A percentile compares a stretch with the other conserved stretches of the same genome.
These are phyloP conservation scores for Allium sativum DNA, from an alignment of 106 monocot species.

Conservation along the genomic window DNA sequence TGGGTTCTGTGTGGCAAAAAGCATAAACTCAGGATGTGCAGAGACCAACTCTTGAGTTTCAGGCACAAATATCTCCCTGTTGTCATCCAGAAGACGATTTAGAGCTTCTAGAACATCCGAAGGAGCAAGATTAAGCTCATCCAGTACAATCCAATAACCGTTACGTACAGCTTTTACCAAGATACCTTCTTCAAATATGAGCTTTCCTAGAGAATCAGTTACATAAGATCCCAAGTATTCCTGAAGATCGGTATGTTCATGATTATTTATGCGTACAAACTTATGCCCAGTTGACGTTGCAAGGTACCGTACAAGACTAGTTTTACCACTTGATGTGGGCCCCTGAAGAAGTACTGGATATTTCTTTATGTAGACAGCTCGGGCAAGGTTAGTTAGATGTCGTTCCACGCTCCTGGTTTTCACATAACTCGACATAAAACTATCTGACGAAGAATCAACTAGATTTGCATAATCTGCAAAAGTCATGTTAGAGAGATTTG, in stretches of 20 bases:
- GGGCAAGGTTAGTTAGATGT: conserved; percentile 75
- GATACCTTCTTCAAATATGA: conserved; percentile 90
- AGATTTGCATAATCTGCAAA: conserved; percentile 31
- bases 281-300: conserved; percentile 74
- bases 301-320: conserved; percentile 83
- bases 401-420: conserved; percentile 61
- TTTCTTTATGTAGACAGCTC: conserved; percentile 80
- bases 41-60: conserved; percentile 78
- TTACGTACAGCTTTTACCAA: conserved; percentile 86
- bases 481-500: conserved; percentile 31
- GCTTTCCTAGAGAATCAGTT: conserved; percentile 63
- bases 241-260: conserved; percentile 96
- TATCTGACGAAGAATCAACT: conserved; percentile 3
- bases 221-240: conserved; percentile 92
- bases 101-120: conserved; percentile 93
- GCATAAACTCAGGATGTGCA: conserved; percentile 92
- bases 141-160: conserved; percentile 91
- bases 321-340: conserved; percentile 99
- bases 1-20: conserved; percentile 96
- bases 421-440: conserved; percentile 47
- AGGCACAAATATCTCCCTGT: conserved; percentile 84
- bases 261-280: conserved; percentile 97
- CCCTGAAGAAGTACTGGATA: conserved; percentile 95
- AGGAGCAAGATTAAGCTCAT: conserved; percentile 97
- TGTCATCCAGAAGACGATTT: conserved; percentile 89